phyloP scores from a whole-genome alignment of 176 grass and related monocot genomes.

The Aegilops tauschii region DNA sequence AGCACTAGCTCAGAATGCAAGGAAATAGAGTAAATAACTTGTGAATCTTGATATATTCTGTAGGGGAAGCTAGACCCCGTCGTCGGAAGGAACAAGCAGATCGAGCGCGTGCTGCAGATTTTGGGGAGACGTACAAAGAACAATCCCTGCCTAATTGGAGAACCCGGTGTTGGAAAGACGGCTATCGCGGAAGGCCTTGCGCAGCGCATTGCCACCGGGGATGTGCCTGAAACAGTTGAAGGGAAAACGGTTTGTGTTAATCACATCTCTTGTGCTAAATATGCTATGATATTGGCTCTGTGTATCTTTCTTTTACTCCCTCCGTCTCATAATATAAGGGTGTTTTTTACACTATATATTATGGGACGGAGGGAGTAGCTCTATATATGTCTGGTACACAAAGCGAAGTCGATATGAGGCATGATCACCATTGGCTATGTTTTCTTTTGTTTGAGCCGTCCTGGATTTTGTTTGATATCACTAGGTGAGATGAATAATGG shows the following conservation, averaged over 20 bases:
- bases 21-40: background rate
- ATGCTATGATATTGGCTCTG: background rate
- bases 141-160: conserved; percentile 97
- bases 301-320: background rate
- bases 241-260: conserved; percentile 68
- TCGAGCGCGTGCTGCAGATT: conserved; percentile 91
- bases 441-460: background rate
- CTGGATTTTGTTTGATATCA: background rate
- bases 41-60: background rate
- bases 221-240: conserved; percentile 98
- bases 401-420: background rate
- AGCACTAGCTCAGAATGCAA: background rate
- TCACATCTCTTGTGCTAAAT: background rate
- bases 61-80: conserved; percentile 96
- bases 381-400: background rate
- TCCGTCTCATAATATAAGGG: too few species aligned
- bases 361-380: too few species aligned
- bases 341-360: too few species aligned
- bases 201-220: conserved; percentile 71
- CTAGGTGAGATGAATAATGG: background rate
- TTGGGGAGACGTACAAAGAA: conserved; percentile 92
- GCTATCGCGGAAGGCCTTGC: conserved; percentile 96
- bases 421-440: background rate
- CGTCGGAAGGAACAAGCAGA: conserved; percentile 80
- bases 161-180: conserved; percentile 95